These are phyloP conservation scores for Kwoniella sp. DNA, from an alignment of 768 basidiomycete genomes.

Conservation along the genomic window DNA sequence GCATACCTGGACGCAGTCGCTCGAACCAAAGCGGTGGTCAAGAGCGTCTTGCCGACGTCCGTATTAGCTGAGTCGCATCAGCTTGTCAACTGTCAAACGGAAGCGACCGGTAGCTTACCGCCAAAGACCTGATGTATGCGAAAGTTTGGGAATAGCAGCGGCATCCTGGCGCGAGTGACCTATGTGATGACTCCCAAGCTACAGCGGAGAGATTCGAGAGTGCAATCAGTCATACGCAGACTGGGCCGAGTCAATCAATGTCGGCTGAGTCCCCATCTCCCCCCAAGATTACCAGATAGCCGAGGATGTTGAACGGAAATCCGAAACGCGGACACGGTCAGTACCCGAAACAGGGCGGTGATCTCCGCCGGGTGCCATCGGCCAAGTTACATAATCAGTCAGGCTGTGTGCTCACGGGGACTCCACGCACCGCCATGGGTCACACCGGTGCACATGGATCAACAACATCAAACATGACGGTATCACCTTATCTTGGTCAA, in stretches of 20 bases:
- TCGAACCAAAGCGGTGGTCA: conserved; percentile 76
- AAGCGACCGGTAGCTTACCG: conserved; percentile 24
- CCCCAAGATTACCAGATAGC: too few species aligned
- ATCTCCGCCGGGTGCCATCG: neutral
- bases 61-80: conserved; percentile 64
- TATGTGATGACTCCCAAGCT: neutral
- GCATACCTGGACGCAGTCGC: conserved; percentile 59
- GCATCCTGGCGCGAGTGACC: conserved; percentile 58
- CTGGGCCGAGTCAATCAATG: too few species aligned
- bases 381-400: conserved; percentile 1
- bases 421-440: neutral
- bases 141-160: conserved; percentile 76
- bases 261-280: too few species aligned
- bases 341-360: neutral
- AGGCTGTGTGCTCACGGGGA: too few species aligned
- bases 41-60: conserved; percentile 88
- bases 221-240: too few species aligned
- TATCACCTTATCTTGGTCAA: neutral
- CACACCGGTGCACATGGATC: neutral
- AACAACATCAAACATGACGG: neutral
- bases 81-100: conserved; percentile 3
- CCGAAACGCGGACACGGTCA: too few species aligned
- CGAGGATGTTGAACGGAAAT: too few species aligned
- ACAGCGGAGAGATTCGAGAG: too few species aligned
- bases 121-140: conserved; percentile 88